Evolutionary conservation across 306 rosid species (phyloP), one percentile per base, ranked within the genome.

Genomic region (Ormosia emarginata): DNA sequence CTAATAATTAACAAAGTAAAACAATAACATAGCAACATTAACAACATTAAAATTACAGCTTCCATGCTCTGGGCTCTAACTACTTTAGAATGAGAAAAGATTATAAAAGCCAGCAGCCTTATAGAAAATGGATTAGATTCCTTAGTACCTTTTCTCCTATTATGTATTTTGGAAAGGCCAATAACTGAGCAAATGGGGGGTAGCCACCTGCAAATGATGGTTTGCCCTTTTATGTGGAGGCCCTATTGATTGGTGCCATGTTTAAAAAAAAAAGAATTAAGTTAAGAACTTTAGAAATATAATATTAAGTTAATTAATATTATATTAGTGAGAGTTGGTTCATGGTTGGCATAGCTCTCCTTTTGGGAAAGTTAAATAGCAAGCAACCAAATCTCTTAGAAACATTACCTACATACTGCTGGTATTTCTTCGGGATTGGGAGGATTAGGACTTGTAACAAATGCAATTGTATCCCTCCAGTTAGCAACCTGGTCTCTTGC

Each of bases 341-440:
- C 86, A 61, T 84, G 90, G 93, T 87, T 86, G 94, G 89, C 90
- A 84, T 87, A 91, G 90, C 90, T 85, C 91, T 81, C 11, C 93
- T 87, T 88, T 91, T 85, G 82, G 88, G 75, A 93, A 91, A 89
- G 88, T 82, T 79, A 85, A 86, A 86, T 34, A 84, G 83, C 67
- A 90, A 85, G 67, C 87, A 74, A 88, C 74, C 91, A 84, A 92
- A 92, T 89, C 92, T 82, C 87, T n/a, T n/a, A n/a, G n/a, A n/a
- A n/a, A n/a, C n/a, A n/a, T n/a, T n/a, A n/a, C n/a, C n/a, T n/a
- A n/a, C n/a, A n/a, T n/a, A n/a, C n/a, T n/a, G n/a, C n/a, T n/a
- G n/a, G n/a, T n/a, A n/a, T n/a, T n/a, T n/a, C n/a, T n/a, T n/a
- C n/a, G n/a, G n/a, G n/a, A n/a, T n/a, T n/a, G n/a, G n/a, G n/a